A percentile compares a stretch with the other conserved stretches of the same genome.
Conservation (phyloP, 352 stramenopile genomes). For the Phytopythium boreale region DNA sequence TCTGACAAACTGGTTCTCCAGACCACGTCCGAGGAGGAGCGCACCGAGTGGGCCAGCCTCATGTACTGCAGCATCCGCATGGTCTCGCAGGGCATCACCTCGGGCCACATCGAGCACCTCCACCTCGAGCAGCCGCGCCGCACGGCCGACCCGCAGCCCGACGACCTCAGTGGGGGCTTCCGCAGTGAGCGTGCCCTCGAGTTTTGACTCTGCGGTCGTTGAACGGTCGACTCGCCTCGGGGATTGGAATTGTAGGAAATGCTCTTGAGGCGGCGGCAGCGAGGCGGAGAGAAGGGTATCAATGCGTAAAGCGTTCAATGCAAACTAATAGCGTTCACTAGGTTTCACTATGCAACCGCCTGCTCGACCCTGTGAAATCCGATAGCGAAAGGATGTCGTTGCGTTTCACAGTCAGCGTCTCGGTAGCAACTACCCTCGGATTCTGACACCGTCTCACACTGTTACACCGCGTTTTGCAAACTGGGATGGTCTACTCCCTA, state of each 20-base stretch:
- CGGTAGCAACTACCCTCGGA: too few species aligned
- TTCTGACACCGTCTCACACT: too few species aligned
- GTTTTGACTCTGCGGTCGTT: too few species aligned
- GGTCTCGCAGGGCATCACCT: conserved; percentile 82
- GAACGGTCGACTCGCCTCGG: too few species aligned
- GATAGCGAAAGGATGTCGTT: not conserved
- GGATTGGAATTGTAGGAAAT: too few species aligned
- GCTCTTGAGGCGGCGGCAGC: not conserved
- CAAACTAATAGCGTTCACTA: not conserved
- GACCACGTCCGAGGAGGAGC: conserved; percentile 59
- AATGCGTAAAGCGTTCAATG: not conserved
- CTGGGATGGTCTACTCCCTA: too few species aligned
- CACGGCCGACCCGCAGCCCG: conserved; percentile 12
- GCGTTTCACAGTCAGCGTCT: too few species aligned
- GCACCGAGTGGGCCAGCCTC: conserved; percentile 84
- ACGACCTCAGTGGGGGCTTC: conserved; percentile 29
- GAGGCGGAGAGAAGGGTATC: not conserved
- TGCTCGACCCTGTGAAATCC: not conserved
- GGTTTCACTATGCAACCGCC: not conserved
- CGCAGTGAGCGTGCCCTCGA: conserved; percentile 22
- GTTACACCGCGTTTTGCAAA: too few species aligned
- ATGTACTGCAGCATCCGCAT: conserved; percentile 88
- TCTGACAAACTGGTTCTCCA: conserved; percentile 85
- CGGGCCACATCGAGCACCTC: conserved; percentile 72
- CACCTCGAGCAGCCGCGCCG: conserved; percentile 54